A percentile compares a stretch with the other conserved stretches of the same genome.
Conservation (phyloP, 2,329 filamentous ascomycete genomes). For the Diplodia sapinea region DNA sequence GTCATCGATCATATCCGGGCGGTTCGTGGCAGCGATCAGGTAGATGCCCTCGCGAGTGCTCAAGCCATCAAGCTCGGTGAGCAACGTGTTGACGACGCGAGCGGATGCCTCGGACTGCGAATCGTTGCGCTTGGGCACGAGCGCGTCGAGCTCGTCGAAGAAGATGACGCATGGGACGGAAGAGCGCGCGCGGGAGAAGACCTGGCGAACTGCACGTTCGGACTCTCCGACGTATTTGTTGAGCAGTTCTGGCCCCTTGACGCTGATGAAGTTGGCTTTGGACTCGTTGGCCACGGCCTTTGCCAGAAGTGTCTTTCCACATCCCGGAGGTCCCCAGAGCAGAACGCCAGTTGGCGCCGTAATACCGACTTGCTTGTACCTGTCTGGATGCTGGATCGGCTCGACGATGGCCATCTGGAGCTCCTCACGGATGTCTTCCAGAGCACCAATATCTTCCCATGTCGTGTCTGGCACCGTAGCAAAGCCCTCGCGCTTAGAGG, state of each 20-base stretch:
- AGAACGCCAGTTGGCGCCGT: conserved; percentile 83
- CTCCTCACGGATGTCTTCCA: conserved; percentile 78
- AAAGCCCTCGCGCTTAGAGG: conserved; percentile 90
- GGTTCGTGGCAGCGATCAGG: conserved; percentile 92
- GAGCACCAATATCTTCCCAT: conserved; percentile 89
- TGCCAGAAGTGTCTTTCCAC: conserved; percentile 93
- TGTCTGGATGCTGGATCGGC: conserved; percentile 81
- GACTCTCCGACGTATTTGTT: conserved; percentile 97
- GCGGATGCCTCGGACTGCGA: conserved; percentile 79
- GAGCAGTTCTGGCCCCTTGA: conserved; percentile 93
- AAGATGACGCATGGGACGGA: conserved; percentile 94
- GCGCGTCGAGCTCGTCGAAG: conserved; percentile 95
- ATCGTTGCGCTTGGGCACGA: conserved; percentile 84
- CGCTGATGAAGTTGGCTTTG: conserved; percentile 96
- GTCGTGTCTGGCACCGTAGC: conserved; percentile 92
- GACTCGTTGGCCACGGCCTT: conserved; percentile 96
- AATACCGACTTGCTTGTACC: conserved; percentile 79
- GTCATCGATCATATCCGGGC: conserved; percentile 94
- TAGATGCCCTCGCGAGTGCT: conserved; percentile 83
- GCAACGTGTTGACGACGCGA: conserved; percentile 90
- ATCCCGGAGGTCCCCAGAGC: conserved; percentile 95
- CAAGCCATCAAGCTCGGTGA: conserved; percentile 92
- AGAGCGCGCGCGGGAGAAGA: conserved; percentile 85
- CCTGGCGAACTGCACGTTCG: conserved; percentile 87
- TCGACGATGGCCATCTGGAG: conserved; percentile 86